Percentiles rank a stretch among this genome's conserved stretches.
Evolutionary conservation across 305 asterid species (phyloP).

Genomic region (Stenogyne calaminthoides): DNA sequence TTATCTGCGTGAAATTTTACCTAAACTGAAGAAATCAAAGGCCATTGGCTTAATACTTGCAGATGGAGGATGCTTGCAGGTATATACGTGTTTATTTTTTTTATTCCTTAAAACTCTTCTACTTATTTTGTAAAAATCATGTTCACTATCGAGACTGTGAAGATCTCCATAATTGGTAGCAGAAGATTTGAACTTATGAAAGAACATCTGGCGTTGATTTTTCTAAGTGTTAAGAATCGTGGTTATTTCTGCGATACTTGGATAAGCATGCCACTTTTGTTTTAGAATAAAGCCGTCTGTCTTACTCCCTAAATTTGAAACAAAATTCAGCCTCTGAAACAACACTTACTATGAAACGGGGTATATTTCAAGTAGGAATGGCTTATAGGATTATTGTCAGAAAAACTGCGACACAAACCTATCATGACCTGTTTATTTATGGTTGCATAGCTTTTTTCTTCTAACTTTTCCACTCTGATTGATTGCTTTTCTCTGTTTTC

Average conservation of each 20-base stretch:
- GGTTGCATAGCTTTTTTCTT: conserved; percentile 13
- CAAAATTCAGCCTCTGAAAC: too few relatives aligned
- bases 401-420: not conserved
- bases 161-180: conserved; percentile 1
- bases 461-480: conserved; percentile 18
- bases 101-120: conserved; percentile 11
- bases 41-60: conserved; percentile 73
- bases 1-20: conserved; percentile 69
- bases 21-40: conserved; percentile 65
- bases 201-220: not conserved
- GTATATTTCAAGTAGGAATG: not conserved
- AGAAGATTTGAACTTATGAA: not conserved
- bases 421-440: conserved; percentile 12
- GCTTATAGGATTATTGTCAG: not conserved
- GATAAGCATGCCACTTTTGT: not conserved
- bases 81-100: conserved; percentile 22
- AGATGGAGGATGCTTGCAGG: conserved; percentile 97
- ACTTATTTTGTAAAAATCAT: conserved; percentile 17
- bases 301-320: not conserved
- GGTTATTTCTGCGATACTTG: not conserved
- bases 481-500: conserved; percentile 21
- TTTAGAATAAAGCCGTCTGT: not conserved
- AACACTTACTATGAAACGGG: too few relatives aligned
- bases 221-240: not conserved
- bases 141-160: not conserved